Evolutionary conservation across 495 filamentous ascomycete genomes (phyloP).

Genomic region (Penicillium crystallinum): DNA sequence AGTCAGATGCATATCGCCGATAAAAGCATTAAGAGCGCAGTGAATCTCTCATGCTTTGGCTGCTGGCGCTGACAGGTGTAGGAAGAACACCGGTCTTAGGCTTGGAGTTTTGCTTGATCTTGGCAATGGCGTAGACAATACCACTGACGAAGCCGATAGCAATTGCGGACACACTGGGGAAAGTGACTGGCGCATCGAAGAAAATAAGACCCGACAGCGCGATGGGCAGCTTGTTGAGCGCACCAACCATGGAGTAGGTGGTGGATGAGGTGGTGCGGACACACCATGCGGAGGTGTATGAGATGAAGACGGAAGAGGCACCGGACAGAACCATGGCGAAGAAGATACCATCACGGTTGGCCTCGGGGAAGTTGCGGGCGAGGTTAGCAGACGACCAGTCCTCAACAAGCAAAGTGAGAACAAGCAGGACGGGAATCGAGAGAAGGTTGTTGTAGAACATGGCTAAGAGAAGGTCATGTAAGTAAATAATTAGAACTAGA

Average conservation of each 20-base stretch:
- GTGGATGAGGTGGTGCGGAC: slow-evolving; percentile 94
- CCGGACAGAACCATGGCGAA: slow-evolving; percentile 92
- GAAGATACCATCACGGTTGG: slow-evolving; percentile 67
- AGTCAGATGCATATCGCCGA: slow-evolving; percentile 6
- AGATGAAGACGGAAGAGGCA: slow-evolving; percentile 92
- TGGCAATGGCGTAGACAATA: slow-evolving; percentile 86
- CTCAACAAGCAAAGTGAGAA: slow-evolving; percentile 77
- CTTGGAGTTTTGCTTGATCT: slow-evolving; percentile 75
- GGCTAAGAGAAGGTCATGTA: slow-evolving; percentile 47
- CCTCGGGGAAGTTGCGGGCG: slow-evolving; percentile 77
- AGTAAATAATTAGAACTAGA: slow-evolving; percentile 19
- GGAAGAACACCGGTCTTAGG: slow-evolving; percentile 60
- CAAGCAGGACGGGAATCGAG: slow-evolving; percentile 85
- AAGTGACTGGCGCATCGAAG: slow-evolving; percentile 91
- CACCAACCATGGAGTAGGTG: slow-evolving; percentile 97
- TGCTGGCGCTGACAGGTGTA: slow-evolving; percentile 81
- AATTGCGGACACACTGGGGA: slow-evolving; percentile 87
- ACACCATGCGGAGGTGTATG: slow-evolving; percentile 97
- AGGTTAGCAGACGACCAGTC: slow-evolving; percentile 90
- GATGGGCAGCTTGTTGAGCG: slow-evolving; percentile 95
- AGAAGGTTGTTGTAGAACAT: slow-evolving; percentile 99
- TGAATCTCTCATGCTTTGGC: slow-evolving; percentile 86
- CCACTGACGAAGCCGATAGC: slow-evolving; percentile 84
- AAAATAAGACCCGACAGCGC: slow-evolving; percentile 87
- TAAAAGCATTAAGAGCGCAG: slow-evolving; percentile 46